Evolutionary conservation across 179 eudicot species (phyloP), one percentile per base, ranked within the genome.

Genomic region (Amaranthus tricolor): DNA sequence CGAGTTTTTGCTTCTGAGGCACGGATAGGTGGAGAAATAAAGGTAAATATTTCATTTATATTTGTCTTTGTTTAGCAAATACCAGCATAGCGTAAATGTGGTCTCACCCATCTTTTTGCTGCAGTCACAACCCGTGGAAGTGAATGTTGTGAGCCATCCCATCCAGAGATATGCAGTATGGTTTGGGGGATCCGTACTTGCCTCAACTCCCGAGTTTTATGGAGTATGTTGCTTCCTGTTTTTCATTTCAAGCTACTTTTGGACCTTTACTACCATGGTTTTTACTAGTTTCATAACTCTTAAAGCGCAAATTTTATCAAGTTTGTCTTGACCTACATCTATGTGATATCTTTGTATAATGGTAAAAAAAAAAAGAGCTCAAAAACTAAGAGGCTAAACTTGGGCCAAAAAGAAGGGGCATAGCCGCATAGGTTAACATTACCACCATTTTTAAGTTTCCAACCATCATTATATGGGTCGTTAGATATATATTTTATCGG

Each of bases 141-240:
- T 95, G 63, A 95, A 93, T 78, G 97, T 95, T 51, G 93, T 93
- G 66, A 93, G 93, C 86, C 97, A 93, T 87, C 98, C 97, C 63
- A 85, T 95, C 82, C 99, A 95, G 85, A 86, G 91, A 79, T 93
- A 88, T 82, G 99, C 99, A 45, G 99, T 93, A 76, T 95, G 99
- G 99, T 95, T 95, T 78, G 99, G 99, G 57, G 99, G 99, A 75
- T 95, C 99, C 17, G 97, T 95, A 43, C 95, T 95, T 79, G 97
- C 97, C 78, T 95, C 99, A 45, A 95, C 95, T 52, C 98, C 93
- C 6, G 99, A 95, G 79, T 95, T 90, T 80, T 95, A 76, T 82
- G 76, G 86, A 72, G 98, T 95, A 87, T 53, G 85, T 81, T 80
- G 62, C 31, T 72, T 68, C 61, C 50, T 14, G 40, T 31, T 64